phyloP scores from a whole-genome alignment of 108 stramenopile genomes.

The Skeletonema menzelii region DNA sequence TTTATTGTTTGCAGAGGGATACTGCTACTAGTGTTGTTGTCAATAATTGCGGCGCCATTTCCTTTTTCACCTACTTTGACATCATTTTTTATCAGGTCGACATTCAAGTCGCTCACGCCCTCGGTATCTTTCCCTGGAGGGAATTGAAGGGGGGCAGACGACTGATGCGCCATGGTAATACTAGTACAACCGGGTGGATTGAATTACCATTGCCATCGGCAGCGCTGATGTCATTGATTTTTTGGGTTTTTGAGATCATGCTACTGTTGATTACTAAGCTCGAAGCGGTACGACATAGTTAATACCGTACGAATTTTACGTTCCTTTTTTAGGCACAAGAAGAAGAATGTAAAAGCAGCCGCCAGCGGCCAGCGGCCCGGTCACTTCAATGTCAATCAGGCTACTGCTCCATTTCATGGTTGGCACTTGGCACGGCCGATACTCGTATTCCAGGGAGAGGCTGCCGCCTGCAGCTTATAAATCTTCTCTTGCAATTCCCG shows the following conservation, averaged over 20 bases:
- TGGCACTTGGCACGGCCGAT: too few species aligned
- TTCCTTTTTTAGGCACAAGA: too few species aligned
- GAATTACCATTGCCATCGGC: background rate
- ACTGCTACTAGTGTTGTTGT: background rate
- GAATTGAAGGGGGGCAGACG: background rate
- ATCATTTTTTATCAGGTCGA: background rate
- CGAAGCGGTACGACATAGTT: too few species aligned
- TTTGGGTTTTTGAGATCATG: background rate
- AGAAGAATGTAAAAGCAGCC: too few species aligned
- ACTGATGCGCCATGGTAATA: background rate
- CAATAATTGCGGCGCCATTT: background rate
- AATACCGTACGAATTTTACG: too few species aligned
- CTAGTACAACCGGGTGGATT: background rate
- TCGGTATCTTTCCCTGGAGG: constrained; percentile 16
- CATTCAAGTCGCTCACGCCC: constrained; percentile 5
- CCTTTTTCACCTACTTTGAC: background rate
- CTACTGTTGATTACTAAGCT: too few species aligned
- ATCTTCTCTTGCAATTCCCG: too few species aligned
- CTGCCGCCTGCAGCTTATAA: too few species aligned
- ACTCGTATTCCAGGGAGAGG: too few species aligned
- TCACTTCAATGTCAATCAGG: too few species aligned
- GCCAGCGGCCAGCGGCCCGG: too few species aligned
- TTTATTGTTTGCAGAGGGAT: background rate
- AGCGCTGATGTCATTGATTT: background rate
- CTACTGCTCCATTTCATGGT: too few species aligned